Base-by-base conservation (phyloP, 495 filamentous ascomycete species). In the Penicillium chermesinum region DNA sequence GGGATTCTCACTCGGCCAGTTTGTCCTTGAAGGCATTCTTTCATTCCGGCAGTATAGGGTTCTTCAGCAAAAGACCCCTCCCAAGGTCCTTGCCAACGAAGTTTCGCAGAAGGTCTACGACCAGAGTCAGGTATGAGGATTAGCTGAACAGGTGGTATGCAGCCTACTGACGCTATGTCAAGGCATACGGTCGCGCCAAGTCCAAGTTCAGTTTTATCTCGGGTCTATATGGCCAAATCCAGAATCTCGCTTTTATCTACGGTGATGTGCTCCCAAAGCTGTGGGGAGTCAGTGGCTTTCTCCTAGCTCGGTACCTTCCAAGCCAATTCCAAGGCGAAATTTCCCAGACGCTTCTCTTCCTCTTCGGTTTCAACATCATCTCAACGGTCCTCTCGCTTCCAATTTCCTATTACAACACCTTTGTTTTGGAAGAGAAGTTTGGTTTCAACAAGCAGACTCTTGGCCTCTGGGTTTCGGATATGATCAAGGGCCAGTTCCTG, bases 391-490 rank as follows among this genome's bases (percentile, higher is more conserved):
- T 94, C 46, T 85, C 82, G 32, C 71, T 97, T 39, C 94, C 94
- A 13, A 79, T 86, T 46, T 84, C 77, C 43, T 86, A 95, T 62
- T 98, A 96, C 75, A 83, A 88, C 73, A 90, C 85, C 1, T 98
- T 98, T 62, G 87, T 96, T 34, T 76, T 97, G 36, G 93, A 98
- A 64, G 89, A 97, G 75, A 87, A 89, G 60, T 98, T 91, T 64
- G 94, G 93, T 18, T 98, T 98, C 79, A 98, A 98, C 69, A 97
- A 98, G 75, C 88, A 94, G 73, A 97, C 93, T 0, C 66, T 87
- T 33, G 84, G 83, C 67, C 75, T 96, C 3, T 98, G 90, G 76
- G 69, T 97, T 37, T 87, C 83, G 54, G 93, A 98, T 62, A 83
- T 94, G 76, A 70, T 96, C 69, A 98, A 97, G 78, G 81, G 83